Conservation (phyloP, 345 rosid species). For the Brassica cretica region DNA sequence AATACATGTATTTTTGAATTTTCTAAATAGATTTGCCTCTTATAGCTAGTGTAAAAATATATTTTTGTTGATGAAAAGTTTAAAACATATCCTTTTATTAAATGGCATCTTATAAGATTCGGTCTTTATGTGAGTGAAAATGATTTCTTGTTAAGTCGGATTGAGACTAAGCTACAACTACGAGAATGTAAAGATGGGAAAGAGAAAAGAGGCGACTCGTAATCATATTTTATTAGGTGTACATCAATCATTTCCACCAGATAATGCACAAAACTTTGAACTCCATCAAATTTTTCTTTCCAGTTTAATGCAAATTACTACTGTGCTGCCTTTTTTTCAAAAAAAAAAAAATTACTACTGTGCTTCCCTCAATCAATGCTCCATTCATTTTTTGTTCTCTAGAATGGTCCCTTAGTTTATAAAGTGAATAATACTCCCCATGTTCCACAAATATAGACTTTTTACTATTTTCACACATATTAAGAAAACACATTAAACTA, state of each 20-base stretch:
- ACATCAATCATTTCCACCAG: constrained; percentile 33
- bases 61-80: neutral
- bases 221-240: constrained; percentile 24
- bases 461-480: too few species aligned
- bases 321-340: too few species aligned
- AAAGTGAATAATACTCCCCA: neutral
- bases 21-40: neutral
- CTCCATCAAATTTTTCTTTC: constrained; percentile 4
- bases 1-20: neutral
- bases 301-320: constrained; percentile 20
- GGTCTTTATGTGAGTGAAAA: constrained; percentile 5
- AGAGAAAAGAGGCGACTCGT: constrained; percentile 23
- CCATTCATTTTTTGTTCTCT: constrained; percentile 17
- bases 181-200: constrained; percentile 34
- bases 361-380: constrained; percentile 26
- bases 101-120: constrained; percentile 11
- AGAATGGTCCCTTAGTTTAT: constrained; percentile 13
- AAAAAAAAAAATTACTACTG: constrained; percentile 21
- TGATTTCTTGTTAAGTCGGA: constrained; percentile 32
- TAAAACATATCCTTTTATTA: neutral
- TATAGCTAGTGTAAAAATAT: neutral
- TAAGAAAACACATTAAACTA: too few species aligned
- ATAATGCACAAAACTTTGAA: constrained; percentile 7
- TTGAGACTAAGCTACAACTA: constrained; percentile 29
- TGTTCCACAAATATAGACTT: too few species aligned